Percentiles rank a stretch among this genome's conserved stretches.
phyloP scores from a whole-genome alignment of 805 yeast genomes.

The Candida ulmi region DNA sequence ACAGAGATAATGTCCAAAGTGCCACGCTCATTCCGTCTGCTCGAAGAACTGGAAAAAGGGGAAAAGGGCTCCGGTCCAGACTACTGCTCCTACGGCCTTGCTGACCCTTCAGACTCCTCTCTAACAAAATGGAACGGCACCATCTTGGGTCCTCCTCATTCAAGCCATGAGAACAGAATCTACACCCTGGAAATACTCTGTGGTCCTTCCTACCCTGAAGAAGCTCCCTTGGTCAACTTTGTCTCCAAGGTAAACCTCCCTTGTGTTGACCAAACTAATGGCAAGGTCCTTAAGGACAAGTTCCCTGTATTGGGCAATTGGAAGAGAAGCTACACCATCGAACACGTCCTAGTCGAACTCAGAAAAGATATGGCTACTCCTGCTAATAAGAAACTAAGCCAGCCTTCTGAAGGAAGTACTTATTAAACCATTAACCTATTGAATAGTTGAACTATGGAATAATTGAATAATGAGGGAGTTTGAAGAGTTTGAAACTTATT shows the following conservation, averaged over 20 bases:
- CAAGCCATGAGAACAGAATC: slow-evolving; percentile 86
- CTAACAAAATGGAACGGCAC: slow-evolving; percentile 99
- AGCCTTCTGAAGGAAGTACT: slow-evolving; percentile 86
- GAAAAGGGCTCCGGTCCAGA: slow-evolving; percentile 97
- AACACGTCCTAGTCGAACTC: slow-evolving; percentile 81
- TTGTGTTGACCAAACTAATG: slow-evolving; percentile 69
- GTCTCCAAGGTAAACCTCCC: slow-evolving; percentile 85
- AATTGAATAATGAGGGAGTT: no score
- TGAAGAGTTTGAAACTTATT: no score
- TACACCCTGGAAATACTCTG: slow-evolving; percentile 79
- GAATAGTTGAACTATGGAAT: no score
- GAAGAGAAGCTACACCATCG: slow-evolving; percentile 92
- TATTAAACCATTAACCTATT: slow-evolving; percentile 34
- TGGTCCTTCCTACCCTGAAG: slow-evolving; percentile 80
- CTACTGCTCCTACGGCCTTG: slow-evolving; percentile 91
- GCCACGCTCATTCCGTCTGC: slow-evolving; percentile 90
- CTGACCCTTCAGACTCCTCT: slow-evolving; percentile 83
- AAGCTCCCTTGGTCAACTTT: slow-evolving; percentile 81
- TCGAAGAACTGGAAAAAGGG: slow-evolving; percentile 96
- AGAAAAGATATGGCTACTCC: slow-evolving; percentile 88
- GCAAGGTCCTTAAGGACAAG: slow-evolving; percentile 42
- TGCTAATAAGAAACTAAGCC: slow-evolving; percentile 75
- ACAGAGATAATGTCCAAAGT: not conserved
- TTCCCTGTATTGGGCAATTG: slow-evolving; percentile 74
- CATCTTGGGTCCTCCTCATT: slow-evolving; percentile 94